Evolutionary conservation across 345 rosid genomes (phyloP).

Genomic region (Moringa oleifera): DNA sequence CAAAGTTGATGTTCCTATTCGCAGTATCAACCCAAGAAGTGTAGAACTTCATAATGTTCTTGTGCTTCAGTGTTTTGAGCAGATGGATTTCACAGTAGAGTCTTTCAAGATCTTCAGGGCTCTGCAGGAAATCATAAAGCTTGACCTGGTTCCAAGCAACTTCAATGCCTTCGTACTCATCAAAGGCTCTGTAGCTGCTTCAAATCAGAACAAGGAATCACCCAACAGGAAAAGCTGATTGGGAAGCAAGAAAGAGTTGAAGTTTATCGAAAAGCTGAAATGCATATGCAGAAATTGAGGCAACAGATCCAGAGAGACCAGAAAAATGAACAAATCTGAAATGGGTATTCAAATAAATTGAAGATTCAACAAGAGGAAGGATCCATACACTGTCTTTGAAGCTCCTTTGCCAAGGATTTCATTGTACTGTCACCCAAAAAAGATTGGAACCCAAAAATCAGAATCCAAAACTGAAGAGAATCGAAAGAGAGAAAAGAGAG

Average conservation of each 20-base stretch:
- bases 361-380: slow-evolving; percentile 14
- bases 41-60: slow-evolving; percentile 84
- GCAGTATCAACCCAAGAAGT: slow-evolving; percentile 88
- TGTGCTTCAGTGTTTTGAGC: slow-evolving; percentile 84
- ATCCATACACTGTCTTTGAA: slow-evolving; percentile 90
- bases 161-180: slow-evolving; percentile 89
- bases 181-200: slow-evolving; percentile 84
- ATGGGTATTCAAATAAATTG: slow-evolving; percentile 16
- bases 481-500: slow-evolving; percentile 4
- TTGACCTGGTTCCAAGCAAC: slow-evolving; percentile 99
- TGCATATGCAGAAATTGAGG: slow-evolving; percentile 10
- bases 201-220: slow-evolving; percentile 17
- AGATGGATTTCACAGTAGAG: slow-evolving; percentile 94
- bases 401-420: slow-evolving; percentile 97
- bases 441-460: slow-evolving; percentile 10
- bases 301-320: background rate
- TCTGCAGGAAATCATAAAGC: slow-evolving; percentile 82
- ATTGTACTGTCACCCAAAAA: slow-evolving; percentile 54
- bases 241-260: slow-evolving; percentile 11
- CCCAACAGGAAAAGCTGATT: slow-evolving; percentile 18
- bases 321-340: slow-evolving; percentile 12
- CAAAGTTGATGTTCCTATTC: slow-evolving; percentile 82
- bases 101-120: slow-evolving; percentile 94
- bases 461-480: slow-evolving; percentile 7
- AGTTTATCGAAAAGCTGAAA: slow-evolving; percentile 10